Evolutionary conservation across 2,329 filamentous ascomycete genomes (phyloP).

Genomic region (Acephala macrosclerotiorum): DNA sequence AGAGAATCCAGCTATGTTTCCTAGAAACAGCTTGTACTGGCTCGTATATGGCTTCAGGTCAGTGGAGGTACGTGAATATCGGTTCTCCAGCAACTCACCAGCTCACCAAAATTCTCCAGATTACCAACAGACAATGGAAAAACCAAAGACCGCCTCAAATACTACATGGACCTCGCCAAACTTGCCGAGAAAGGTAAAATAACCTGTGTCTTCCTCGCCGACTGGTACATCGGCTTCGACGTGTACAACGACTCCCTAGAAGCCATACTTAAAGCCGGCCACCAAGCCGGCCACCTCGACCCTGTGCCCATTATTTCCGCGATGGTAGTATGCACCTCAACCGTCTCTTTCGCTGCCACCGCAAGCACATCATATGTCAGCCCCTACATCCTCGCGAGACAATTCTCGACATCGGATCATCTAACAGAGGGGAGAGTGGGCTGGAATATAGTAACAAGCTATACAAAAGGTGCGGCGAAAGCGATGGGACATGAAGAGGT

Average conservation of each 20-base stretch:
- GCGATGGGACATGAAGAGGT: conserved; percentile 56
- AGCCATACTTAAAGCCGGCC: conserved; percentile 16
- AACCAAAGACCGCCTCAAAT: conserved; percentile 24
- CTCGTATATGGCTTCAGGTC: conserved; percentile 19
- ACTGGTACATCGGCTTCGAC: conserved; percentile 55
- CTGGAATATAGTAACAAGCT: conserved; percentile 68
- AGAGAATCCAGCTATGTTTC: conserved; percentile 21
- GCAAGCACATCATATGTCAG: conserved; percentile 69
- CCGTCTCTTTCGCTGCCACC: conserved; percentile 70
- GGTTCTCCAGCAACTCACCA: neutral
- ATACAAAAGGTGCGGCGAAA: conserved; percentile 51
- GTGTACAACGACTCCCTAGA: conserved; percentile 16
- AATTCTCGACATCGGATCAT: conserved; percentile 70
- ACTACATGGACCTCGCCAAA: conserved; percentile 49
- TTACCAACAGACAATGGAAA: conserved; percentile 19
- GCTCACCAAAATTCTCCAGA: neutral
- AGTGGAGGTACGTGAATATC: conserved; percentile 15
- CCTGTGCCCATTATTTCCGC: conserved; percentile 67
- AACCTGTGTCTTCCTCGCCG: conserved; percentile 70
- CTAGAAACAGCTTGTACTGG: conserved; percentile 23
- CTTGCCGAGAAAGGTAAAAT: conserved; percentile 64
- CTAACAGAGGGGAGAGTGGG: conserved; percentile 65
- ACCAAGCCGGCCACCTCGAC: conserved; percentile 46
- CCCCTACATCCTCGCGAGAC: conserved; percentile 70
- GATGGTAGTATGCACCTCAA: conserved; percentile 71